Evolutionary conservation across 805 yeast genomes (phyloP), one percentile per base, ranked within the genome.

Genomic region (Hanseniaspora taiwanica): DNA sequence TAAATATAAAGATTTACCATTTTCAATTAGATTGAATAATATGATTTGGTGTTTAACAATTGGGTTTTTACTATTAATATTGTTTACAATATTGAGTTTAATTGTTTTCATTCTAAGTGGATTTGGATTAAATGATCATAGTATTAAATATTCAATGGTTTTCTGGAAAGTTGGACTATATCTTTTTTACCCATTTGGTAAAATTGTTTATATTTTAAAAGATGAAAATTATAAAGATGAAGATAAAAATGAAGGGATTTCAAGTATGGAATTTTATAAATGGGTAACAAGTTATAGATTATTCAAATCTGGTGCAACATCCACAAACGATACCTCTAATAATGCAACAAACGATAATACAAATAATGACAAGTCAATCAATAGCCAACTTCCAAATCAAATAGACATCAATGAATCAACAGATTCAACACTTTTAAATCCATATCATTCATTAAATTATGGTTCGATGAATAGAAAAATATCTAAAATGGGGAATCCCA

Each of bases 161-260:
- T 65, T 79, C 21, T 69, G 70, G 57, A 66, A 70, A 23, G 59
- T 86, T 34, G 91, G 85, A 2, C 59, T 60, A n/a, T 91, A 83
- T 54, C 64, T 86, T 53, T 61, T 82, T 19, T 72, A 68, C 58
- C 98, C 98, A 3, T 91, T 89, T 65, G 97, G 97, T 3, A 84
- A 80, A 51, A 77, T 84, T 49, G 91, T 91, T 3, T 72, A 84
- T 42, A 65, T 89, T 46, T 71, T 69, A 44, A 76, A 76, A 45
- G 96, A 85, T 50, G 78, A 81, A 44, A 78, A 81, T 49, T 91
- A 89, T 56, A 61, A 83, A 35, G 70, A 72, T 34, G 97, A 89
- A 59, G 98, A 89, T 58, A 81, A 78, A 36, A 76, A 86, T 49
- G 93, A 83, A 52, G 97, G 97, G 16, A 72, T 89, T 25, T 72